Base-by-base conservation (phyloP, 2,329 filamentous ascomycete genomes). In the Colletotrichum euphorbiae region DNA sequence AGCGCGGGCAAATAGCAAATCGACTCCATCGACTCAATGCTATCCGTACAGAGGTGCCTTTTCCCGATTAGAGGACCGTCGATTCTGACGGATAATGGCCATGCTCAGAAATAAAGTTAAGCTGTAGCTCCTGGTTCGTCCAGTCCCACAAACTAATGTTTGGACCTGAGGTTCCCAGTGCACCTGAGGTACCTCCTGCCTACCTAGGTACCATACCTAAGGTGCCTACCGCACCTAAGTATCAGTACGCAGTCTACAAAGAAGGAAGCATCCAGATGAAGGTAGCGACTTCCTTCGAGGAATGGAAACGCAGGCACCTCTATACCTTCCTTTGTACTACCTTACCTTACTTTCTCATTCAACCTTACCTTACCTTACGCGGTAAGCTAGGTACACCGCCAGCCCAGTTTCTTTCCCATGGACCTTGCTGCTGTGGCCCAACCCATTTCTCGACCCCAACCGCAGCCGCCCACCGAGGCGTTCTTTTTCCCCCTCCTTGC, bases 21-120 rank as follows among this genome's bases (percentile, higher is more conserved):
- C n/a, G n/a, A n/a, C n/a, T n/a, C n/a, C n/a, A n/a, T n/a, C n/a
- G n/a, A n/a, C n/a, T n/a, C n/a, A n/a, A n/a, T n/a, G n/a, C n/a
- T n/a, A n/a, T n/a, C n/a, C n/a, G n/a, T 24, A 5, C 3, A 24
- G 24, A 24, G 24, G 24, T 24, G 24, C 28, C 42, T n/a, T 43
- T 9, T n/a, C 42, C 42, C 19, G 17, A n/a, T 54, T 11, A 21
- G 9, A 40, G n/a, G 31, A 4, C 28, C 2, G 7, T n/a, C 8
- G 9, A 54, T 24, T 21, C 33, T 6, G 40, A 54, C 31, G 11
- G 48, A 45, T 56, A 54, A 38, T 40, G 54, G 9, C 62, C 46
- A 65, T 65, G 55, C 28, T 60, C 46, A 31, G 46, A 61, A 24
- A 52, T 48, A 66, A 31, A 65, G 62, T 65, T 61, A 54, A 59